Conservation (phyloP, 1,284 basidiomycete species). For the Bondarzewia mesenterica region DNA sequence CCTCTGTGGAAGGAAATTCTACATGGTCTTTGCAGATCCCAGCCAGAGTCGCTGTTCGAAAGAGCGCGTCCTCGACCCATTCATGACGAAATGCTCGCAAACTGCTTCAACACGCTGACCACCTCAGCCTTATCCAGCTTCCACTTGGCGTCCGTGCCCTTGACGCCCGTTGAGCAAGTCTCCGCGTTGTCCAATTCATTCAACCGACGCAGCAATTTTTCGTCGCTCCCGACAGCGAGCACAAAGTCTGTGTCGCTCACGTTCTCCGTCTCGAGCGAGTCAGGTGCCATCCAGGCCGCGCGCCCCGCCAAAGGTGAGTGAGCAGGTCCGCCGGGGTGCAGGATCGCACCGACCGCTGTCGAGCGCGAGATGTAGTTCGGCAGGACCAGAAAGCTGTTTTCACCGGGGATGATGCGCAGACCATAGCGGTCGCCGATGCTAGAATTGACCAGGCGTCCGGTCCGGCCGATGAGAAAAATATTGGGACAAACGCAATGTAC, state of each 20-base stretch:
- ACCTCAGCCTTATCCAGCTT: conserved; percentile 21
- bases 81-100: neutral
- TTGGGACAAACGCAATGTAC: too few relatives aligned
- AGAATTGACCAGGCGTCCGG: neutral
- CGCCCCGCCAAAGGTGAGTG: conserved; percentile 36
- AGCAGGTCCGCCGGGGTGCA: conserved; percentile 60
- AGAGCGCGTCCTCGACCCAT: neutral
- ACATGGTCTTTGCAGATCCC: too few relatives aligned
- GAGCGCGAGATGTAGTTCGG: conserved; percentile 80
- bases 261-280: conserved; percentile 24
- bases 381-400: conserved; percentile 74
- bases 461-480: neutral
- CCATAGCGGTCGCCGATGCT: conserved; percentile 77
- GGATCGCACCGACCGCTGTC: conserved; percentile 68
- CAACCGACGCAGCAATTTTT: conserved; percentile 64
- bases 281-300: conserved; percentile 29
- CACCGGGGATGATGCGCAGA: conserved; percentile 71
- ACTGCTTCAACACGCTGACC: conserved; percentile 8
- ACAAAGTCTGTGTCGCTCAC: conserved; percentile 48
- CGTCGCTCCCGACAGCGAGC: conserved; percentile 63
- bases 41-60: too few relatives aligned
- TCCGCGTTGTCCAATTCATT: conserved; percentile 67
- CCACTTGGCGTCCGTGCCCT: conserved; percentile 74
- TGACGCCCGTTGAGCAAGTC: conserved; percentile 60
- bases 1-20: too few relatives aligned